Percentiles rank a stretch among this genome's conserved stretches.
Conservation (phyloP, 345 rosid genomes). For the Eutrema japonicum region DNA sequence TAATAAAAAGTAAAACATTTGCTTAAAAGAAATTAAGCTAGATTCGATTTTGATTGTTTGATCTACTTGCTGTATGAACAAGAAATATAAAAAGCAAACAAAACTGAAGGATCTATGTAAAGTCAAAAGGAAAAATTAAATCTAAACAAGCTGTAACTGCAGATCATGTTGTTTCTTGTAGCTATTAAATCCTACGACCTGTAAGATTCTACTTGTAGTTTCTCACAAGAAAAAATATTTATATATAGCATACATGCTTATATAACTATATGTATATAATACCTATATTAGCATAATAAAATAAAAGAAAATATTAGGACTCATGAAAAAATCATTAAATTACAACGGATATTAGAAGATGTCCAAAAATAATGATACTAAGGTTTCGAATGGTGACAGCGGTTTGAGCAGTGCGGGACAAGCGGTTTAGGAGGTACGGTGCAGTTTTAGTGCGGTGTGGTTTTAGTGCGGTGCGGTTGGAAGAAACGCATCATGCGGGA, state of each 20-base stretch:
- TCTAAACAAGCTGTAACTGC: slow-evolving; percentile 36
- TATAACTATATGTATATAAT: too few relatives aligned
- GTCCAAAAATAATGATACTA: too few relatives aligned
- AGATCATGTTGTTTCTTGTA: slow-evolving; percentile 43
- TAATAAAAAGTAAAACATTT: not conserved
- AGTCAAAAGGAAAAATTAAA: slow-evolving; percentile 32
- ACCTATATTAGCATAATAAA: too few relatives aligned
- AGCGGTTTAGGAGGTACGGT: too few relatives aligned
- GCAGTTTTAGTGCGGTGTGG: too few relatives aligned
- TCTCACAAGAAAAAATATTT: not conserved
- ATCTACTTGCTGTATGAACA: slow-evolving; percentile 36
- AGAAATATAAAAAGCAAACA: slow-evolving; percentile 32
- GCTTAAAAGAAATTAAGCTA: slow-evolving; percentile 10
- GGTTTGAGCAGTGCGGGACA: too few relatives aligned
- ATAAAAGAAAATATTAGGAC: too few relatives aligned
- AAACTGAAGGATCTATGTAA: slow-evolving; percentile 39
- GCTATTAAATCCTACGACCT: slow-evolving; percentile 41
- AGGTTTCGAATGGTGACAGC: too few relatives aligned
- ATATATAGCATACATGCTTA: not conserved
- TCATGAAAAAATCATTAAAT: too few relatives aligned
- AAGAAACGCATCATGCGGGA: too few relatives aligned
- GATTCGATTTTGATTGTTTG: slow-evolving; percentile 43
- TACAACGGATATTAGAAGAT: too few relatives aligned
- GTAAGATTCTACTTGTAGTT: slow-evolving; percentile 31
- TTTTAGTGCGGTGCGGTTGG: too few relatives aligned